A percentile compares a stretch with the other conserved stretches of the same genome.
phyloP scores from a whole-genome alignment of 2,329 filamentous ascomycete genomes.

The Hypoxylon sp. region DNA sequence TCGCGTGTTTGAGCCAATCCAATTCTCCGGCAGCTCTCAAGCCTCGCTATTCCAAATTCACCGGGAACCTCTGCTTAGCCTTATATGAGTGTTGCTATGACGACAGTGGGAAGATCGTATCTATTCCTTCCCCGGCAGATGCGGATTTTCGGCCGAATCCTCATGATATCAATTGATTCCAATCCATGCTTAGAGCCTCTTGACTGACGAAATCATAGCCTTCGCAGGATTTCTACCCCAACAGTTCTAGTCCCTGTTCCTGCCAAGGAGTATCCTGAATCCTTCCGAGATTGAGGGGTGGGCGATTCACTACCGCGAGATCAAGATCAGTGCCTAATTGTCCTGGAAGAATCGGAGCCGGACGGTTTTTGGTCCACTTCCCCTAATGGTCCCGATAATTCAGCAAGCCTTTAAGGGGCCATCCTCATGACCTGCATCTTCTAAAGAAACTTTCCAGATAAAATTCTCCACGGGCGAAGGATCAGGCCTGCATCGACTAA shows the following conservation, averaged over 20 bases:
- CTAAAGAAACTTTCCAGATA: constrained; percentile 15
- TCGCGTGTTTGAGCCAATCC: constrained; percentile 26
- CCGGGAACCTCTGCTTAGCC: neutral
- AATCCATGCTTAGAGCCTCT: constrained; percentile 13
- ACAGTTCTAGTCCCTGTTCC: constrained; percentile 23
- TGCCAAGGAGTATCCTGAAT: constrained; percentile 33
- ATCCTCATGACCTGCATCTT: constrained; percentile 9
- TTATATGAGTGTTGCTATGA: constrained; percentile 27
- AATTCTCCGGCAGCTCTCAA: constrained; percentile 14
- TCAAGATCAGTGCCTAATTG: constrained; percentile 31
- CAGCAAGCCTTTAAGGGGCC: constrained; percentile 13
- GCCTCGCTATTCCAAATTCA: neutral
- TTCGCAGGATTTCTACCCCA: constrained; percentile 8
- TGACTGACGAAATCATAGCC: constrained; percentile 17
- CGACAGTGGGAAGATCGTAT: constrained; percentile 9
- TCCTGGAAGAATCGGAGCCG: constrained; percentile 21
- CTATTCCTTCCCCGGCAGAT: constrained; percentile 17
- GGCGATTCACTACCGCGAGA: constrained; percentile 36
- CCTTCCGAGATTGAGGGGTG: constrained; percentile 22
- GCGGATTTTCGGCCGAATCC: neutral
- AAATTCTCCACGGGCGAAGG: constrained; percentile 8
- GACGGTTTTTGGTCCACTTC: constrained; percentile 20
- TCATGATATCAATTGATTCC: constrained; percentile 23
- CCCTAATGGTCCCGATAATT: constrained; percentile 19
- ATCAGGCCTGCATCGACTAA: constrained; percentile 26